Evolutionary conservation across 441 rosid genomes (phyloP).

Genomic region (Macaranga tanarius): DNA sequence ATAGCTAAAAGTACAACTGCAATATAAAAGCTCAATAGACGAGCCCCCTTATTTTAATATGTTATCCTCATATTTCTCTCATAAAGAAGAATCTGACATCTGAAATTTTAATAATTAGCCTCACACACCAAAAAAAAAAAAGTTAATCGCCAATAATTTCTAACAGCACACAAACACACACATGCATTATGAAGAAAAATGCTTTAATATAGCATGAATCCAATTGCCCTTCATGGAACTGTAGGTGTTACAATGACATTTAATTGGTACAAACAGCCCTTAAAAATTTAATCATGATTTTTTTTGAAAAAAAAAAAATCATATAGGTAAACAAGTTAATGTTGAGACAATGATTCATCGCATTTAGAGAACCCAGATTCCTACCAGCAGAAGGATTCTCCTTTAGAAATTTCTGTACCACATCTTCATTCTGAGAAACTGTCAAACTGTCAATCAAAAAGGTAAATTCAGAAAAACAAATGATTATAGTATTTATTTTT

Average conservation of each 20-base stretch:
- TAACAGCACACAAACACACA: neutral
- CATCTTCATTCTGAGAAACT: conserved; percentile 89
- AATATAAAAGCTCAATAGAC: too few relatives aligned
- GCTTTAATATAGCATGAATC: neutral
- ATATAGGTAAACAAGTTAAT: neutral
- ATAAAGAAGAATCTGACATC: neutral
- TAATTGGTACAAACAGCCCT: neutral
- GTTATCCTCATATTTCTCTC: neutral
- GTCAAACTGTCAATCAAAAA: conserved; percentile 54
- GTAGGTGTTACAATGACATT: neutral
- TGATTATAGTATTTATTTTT: neutral
- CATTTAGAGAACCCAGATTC: conserved; percentile 7
- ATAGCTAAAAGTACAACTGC: too few relatives aligned
- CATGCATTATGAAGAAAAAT: neutral
- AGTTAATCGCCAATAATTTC: neutral
- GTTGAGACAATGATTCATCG: neutral
- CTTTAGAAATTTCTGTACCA: conserved; percentile 64
- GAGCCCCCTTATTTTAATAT: too few relatives aligned
- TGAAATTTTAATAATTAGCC: too few relatives aligned
- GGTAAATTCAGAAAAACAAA: neutral
- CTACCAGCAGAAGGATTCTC: conserved; percentile 72
- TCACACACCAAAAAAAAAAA: too few relatives aligned
- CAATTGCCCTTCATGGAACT: neutral
- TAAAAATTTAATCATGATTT: neutral
- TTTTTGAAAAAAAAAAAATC: neutral